Percentiles rank a stretch among this genome's conserved stretches.
phyloP scores from a whole-genome alignment of 495 filamentous ascomycete genomes.

The Aspergillus steynii region DNA sequence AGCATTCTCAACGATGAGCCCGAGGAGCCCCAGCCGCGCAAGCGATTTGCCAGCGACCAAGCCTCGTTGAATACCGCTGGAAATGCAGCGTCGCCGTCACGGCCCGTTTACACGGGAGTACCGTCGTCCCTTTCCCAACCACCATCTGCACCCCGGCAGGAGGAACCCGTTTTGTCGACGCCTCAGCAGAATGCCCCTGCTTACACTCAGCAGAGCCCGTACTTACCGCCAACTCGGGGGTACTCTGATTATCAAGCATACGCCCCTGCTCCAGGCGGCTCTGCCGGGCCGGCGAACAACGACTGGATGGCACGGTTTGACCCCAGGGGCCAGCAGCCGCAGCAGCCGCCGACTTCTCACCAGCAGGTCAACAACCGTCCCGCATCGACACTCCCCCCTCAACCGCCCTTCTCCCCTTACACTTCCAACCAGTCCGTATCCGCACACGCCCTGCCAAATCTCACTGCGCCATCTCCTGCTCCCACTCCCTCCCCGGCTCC shows the following conservation, averaged over 20 bases:
- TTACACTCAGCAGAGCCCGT: slow-evolving; percentile 33
- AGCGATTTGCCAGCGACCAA: slow-evolving; percentile 48
- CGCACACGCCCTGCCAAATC: slow-evolving; percentile 25
- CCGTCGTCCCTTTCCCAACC: slow-evolving; percentile 17
- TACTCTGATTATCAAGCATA: slow-evolving; percentile 42
- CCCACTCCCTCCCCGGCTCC: slow-evolving; percentile 42
- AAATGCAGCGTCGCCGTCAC: slow-evolving; percentile 28
- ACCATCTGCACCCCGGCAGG: slow-evolving; percentile 23
- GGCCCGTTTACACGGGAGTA: slow-evolving; percentile 24
- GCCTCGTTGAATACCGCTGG: slow-evolving; percentile 21
- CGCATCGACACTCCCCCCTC: slow-evolving; percentile 24
- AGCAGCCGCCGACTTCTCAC: slow-evolving; percentile 25
- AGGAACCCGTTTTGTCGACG: slow-evolving; percentile 22
- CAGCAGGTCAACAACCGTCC: slow-evolving; percentile 27
- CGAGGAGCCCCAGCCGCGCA: slow-evolving; percentile 54
- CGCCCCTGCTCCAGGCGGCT: slow-evolving; percentile 23
- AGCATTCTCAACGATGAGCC: slow-evolving; percentile 60
- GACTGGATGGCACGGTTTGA: slow-evolving; percentile 52
- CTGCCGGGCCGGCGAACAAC: slow-evolving; percentile 34
- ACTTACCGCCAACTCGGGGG: slow-evolving; percentile 31
- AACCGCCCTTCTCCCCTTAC: slow-evolving; percentile 35
- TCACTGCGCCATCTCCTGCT: slow-evolving; percentile 38
- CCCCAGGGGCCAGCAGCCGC: slow-evolving; percentile 38
- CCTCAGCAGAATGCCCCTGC: slow-evolving; percentile 23
- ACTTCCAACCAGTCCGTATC: slow-evolving; percentile 29